Conservation (phyloP, 257 asterid genomes). For the Solanum dulcamara region DNA sequence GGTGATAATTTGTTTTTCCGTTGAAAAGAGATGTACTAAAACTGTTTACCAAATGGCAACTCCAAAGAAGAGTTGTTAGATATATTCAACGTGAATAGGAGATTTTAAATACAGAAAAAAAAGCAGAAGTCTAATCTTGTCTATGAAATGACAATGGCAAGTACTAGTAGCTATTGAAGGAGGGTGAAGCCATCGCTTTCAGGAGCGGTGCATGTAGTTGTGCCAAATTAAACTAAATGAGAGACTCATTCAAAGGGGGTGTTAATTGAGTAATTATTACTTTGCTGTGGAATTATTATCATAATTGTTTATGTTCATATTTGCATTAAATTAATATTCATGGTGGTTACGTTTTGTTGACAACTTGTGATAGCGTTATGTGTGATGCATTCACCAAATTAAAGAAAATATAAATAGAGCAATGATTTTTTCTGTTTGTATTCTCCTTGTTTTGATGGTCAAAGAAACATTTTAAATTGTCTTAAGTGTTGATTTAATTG, state of each 20-base stretch:
- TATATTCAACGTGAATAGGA: not conserved
- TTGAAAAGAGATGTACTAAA: not conserved
- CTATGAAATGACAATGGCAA: not conserved
- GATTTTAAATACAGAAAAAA: not conserved
- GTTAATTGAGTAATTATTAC: not conserved
- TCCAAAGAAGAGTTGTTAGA: not conserved
- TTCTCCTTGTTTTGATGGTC: not conserved
- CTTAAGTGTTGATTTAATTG: not conserved
- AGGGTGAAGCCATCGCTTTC: not conserved
- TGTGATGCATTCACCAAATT: not conserved
- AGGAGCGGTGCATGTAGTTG: not conserved
- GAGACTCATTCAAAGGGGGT: not conserved
- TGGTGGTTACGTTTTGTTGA: not conserved
- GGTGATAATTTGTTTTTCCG: not conserved
- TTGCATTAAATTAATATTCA: not conserved
- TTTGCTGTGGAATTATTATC: not conserved
- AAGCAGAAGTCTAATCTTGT: not conserved
- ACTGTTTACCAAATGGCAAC: not conserved
- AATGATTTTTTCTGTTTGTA: not conserved
- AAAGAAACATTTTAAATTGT: not conserved
- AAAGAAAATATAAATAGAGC: not conserved
- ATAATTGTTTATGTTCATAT: not conserved
- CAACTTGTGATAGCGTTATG: not conserved
- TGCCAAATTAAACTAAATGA: not conserved
- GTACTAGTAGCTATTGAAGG: not conserved